Percentiles rank a stretch among this genome's conserved stretches.
phyloP scores from a whole-genome alignment of 257 asterid genomes.

The Knoxia roxburghii region DNA sequence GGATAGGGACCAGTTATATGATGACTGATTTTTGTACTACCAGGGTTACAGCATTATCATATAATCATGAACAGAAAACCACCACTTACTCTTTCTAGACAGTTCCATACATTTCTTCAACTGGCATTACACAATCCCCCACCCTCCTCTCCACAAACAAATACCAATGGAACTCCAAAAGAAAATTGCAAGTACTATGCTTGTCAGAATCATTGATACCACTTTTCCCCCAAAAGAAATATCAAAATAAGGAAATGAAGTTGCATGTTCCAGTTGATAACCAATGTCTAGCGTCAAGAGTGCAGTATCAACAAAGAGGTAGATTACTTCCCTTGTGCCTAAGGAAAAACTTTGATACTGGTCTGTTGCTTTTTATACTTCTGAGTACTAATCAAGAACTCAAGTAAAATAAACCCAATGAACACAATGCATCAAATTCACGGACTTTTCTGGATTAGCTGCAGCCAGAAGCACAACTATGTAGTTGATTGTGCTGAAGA shows the following conservation, averaged over 20 bases:
- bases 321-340: neutral
- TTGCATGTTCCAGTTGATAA: neutral
- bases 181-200: neutral
- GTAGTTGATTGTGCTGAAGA: neutral
- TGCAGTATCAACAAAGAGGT: neutral
- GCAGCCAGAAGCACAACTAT: neutral
- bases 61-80: neutral
- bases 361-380: neutral
- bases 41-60: neutral
- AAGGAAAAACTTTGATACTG: neutral
- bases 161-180: neutral
- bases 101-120: neutral
- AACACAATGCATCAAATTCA: neutral
- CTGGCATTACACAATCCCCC: neutral
- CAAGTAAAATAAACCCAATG: neutral
- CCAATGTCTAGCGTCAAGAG: neutral
- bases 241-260: neutral
- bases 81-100: neutral
- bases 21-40: too few relatives aligned
- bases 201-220: too few relatives aligned
- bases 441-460: neutral
- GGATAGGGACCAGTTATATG: too few relatives aligned
- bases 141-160: neutral
- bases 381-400: neutral
- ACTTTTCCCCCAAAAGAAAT: neutral